These are phyloP conservation scores for Ceratocystis colombiana DNA, from an alignment of 2,329 filamentous ascomycete species.

Conservation along the genomic window DNA sequence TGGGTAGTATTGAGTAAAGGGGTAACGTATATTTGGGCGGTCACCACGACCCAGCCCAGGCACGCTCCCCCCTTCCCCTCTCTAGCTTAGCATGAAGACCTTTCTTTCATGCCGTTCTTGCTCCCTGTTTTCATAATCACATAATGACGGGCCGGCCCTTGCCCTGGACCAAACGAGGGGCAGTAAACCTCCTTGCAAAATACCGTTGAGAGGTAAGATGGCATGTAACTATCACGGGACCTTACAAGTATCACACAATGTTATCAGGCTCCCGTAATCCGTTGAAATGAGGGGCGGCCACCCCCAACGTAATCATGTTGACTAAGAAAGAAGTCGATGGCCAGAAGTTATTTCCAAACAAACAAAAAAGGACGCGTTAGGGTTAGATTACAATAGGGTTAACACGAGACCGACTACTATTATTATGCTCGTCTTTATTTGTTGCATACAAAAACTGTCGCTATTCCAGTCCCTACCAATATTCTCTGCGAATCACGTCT, in stretches of 20 bases:
- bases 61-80: neutral
- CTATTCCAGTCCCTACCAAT: neutral
- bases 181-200: neutral
- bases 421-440: neutral
- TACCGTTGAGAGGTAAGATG: neutral
- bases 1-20: slow-evolving; percentile 5
- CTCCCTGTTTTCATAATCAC: neutral
- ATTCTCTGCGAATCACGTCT: neutral
- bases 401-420: too few relatives aligned
- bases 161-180: neutral
- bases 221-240: neutral
- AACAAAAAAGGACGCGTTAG: neutral
- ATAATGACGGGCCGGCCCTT: slow-evolving; percentile 4
- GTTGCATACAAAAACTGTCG: neutral
- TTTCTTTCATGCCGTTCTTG: neutral
- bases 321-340: too few relatives aligned
- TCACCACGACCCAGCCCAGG: neutral
- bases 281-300: too few relatives aligned
- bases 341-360: too few relatives aligned
- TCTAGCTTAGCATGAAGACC: neutral
- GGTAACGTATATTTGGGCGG: neutral
- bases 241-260: neutral
- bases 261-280: too few relatives aligned
- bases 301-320: too few relatives aligned
- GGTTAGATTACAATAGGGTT: neutral